Percentiles rank a stretch among this genome's conserved stretches.
Evolutionary conservation across 2,329 filamentous ascomycete genomes (phyloP).

Genomic region (Alternaria infectoria): DNA sequence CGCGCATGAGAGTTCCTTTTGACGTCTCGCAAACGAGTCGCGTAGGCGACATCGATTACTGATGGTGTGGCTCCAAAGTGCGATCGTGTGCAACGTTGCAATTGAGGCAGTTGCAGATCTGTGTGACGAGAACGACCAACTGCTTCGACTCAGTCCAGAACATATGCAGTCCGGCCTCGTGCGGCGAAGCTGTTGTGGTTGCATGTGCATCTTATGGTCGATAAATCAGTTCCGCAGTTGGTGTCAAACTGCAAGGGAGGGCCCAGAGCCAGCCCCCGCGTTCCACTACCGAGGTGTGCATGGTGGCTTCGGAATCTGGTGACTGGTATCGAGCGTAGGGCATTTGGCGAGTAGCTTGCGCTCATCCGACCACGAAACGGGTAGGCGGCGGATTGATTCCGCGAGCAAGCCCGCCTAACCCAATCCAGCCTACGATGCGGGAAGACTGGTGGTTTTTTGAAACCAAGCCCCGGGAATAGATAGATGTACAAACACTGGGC

Average conservation of each 20-base stretch:
- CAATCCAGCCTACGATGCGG: slow-evolving; percentile 12
- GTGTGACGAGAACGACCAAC: background rate
- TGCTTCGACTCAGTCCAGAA: background rate
- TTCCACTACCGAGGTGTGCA: slow-evolving; percentile 3
- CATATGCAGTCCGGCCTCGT: slow-evolving; percentile 1
- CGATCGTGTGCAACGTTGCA: background rate
- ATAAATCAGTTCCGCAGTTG: background rate
- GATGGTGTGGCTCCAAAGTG: background rate
- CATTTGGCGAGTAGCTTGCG: slow-evolving; percentile 21
- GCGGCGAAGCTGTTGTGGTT: slow-evolving; percentile 3
- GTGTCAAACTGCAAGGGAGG: background rate
- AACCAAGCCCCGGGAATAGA: background rate
- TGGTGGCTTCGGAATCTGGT: slow-evolving; percentile 22
- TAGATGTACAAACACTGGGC: background rate
- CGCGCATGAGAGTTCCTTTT: background rate
- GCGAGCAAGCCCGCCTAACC: slow-evolving; percentile 15
- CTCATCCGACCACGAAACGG: slow-evolving; percentile 35
- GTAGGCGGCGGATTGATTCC: slow-evolving; percentile 24
- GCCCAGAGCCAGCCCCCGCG: slow-evolving; percentile 9
- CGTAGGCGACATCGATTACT: background rate
- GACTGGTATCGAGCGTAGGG: slow-evolving; percentile 11
- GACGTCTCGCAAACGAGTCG: background rate
- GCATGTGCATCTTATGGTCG: background rate
- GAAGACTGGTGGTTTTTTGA: background rate
- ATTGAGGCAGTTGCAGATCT: background rate